phyloP scores from a whole-genome alignment of 2,329 filamentous ascomycete species.

The Scopulariopsis brevicaulis region DNA sequence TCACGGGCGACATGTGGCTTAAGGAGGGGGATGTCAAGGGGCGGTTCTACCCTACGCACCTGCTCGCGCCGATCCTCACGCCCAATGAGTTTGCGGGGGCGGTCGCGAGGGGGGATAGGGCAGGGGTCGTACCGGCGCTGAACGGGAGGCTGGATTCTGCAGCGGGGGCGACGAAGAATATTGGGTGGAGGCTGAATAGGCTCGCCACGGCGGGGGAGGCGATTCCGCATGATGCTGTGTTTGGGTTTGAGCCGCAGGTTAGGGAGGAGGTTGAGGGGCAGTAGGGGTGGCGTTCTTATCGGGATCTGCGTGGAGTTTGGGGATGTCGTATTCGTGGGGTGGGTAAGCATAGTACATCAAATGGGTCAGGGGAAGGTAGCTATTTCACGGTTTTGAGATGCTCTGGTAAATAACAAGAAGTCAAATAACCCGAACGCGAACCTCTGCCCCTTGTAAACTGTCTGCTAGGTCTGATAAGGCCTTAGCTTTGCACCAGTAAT shows the following conservation, averaged over 20 bases:
- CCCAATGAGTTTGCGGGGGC: conserved; percentile 23
- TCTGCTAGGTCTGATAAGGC: too few species aligned
- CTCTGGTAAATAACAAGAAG: too few species aligned
- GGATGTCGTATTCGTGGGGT: too few species aligned
- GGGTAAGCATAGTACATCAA: too few species aligned
- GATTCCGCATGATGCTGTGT: conserved; percentile 16
- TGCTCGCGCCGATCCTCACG: conserved; percentile 38
- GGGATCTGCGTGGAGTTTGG: neutral
- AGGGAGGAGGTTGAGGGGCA: conserved; percentile 16
- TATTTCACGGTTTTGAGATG: too few species aligned
- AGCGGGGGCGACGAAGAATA: conserved; percentile 18
- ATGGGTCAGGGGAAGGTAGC: too few species aligned
- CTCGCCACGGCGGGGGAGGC: conserved; percentile 30
- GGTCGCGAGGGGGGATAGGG: conserved; percentile 18
- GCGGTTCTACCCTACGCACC: conserved; percentile 46
- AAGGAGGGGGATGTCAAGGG: conserved; percentile 37
- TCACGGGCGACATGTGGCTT: conserved; percentile 32
- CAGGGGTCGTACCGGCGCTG: conserved; percentile 33
- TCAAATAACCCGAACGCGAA: too few species aligned
- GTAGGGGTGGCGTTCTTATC: neutral
- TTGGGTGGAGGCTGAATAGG: conserved; percentile 28
- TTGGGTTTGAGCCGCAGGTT: conserved; percentile 19
- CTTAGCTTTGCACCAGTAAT: too few species aligned
- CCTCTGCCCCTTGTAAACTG: too few species aligned
- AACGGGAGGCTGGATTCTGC: conserved; percentile 36